Base-by-base conservation (phyloP, 306 rosid species). In the Cucurbita ficifolia region DNA sequence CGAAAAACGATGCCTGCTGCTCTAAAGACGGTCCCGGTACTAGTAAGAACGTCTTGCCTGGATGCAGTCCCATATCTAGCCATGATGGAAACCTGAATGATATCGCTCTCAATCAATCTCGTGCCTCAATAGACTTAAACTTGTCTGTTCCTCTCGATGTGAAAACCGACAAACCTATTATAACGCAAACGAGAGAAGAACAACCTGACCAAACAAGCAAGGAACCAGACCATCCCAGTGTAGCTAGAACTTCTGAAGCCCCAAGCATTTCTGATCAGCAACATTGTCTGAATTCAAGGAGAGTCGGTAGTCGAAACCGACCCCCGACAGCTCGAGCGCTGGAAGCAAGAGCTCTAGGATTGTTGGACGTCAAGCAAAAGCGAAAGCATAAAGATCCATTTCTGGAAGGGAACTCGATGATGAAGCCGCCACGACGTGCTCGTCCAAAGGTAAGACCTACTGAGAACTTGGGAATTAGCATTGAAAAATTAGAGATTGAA, bases 331-430 rank as follows among this genome's bases (percentile, higher is more conserved):
- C 88, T 5, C 89, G 82, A 83, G 97, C 80, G 54, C 87, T 94
- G 74, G 98, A 94, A 84, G 91, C 98, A 80, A 80, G 84, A 68
- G 98, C 97, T 67, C 83, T 79, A 57, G 98, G 97, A 58, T 87
- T 80, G 81, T 78, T 90, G 13, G 98, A 90, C 76, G 79, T 79
- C 76, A 94, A 94, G 84, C 96, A 90, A 80, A 90, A 91, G 82
- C 86, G 95, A 48, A 89, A 78, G 76, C 46, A 80, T 38, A 80
- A 82, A 71, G 92, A 86, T 43, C 12, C 56, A 4, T 69, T 48
- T 48, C 43, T 48, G 10, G 56, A 69, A 14, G 73, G 50, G 4
- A 69, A 48, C 40, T 22, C 8, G 40, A 69, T 4, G 40, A 22
- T 14, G 19, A 46, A 14, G 56, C 55, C 73, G 5, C 42, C 73